Conservation (phyloP, 2,329 filamentous ascomycete genomes). For the Coccinonectria pachysandricola region DNA sequence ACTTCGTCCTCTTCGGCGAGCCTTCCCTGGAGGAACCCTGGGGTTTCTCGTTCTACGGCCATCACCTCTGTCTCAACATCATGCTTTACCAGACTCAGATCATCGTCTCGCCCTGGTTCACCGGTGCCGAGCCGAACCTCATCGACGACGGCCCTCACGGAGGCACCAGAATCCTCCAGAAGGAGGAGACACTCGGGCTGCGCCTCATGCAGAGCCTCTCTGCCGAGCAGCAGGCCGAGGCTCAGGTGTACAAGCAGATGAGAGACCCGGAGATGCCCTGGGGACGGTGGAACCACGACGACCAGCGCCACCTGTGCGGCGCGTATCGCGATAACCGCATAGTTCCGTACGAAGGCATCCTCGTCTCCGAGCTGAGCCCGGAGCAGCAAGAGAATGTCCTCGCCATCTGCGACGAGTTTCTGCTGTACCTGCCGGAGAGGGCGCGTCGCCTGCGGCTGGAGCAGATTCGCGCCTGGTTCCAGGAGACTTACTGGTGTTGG, state of each 20-base stretch:
- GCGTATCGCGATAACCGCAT: conserved; percentile 70
- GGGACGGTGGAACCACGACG: conserved; percentile 69
- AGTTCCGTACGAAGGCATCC: conserved; percentile 62
- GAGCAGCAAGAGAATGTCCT: conserved; percentile 45
- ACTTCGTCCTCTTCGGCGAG: conserved; percentile 59
- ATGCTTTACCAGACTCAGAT: conserved; percentile 58
- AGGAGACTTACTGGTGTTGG: conserved; percentile 73
- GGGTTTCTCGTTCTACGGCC: conserved; percentile 69
- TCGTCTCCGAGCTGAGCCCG: conserved; percentile 36
- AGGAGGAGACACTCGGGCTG: conserved; percentile 55
- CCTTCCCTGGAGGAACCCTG: conserved; percentile 50
- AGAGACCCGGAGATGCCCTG: conserved; percentile 55
- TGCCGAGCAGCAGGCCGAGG: conserved; percentile 32
- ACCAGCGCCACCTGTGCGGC: conserved; percentile 68
- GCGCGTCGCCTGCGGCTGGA: conserved; percentile 45
- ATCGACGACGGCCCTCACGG: conserved; percentile 54
- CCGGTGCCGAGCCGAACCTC: conserved; percentile 67
- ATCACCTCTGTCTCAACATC: conserved; percentile 65
- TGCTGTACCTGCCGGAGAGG: conserved; percentile 53
- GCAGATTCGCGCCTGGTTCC: conserved; percentile 43
- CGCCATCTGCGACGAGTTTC: conserved; percentile 51
- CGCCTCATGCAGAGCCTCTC: conserved; percentile 56
- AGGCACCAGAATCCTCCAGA: conserved; percentile 56
- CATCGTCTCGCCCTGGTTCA: conserved; percentile 64
- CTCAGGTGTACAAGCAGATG: conserved; percentile 49